Conservation (phyloP, 768 basidiomycete species). For the Naematelia encephala region DNA sequence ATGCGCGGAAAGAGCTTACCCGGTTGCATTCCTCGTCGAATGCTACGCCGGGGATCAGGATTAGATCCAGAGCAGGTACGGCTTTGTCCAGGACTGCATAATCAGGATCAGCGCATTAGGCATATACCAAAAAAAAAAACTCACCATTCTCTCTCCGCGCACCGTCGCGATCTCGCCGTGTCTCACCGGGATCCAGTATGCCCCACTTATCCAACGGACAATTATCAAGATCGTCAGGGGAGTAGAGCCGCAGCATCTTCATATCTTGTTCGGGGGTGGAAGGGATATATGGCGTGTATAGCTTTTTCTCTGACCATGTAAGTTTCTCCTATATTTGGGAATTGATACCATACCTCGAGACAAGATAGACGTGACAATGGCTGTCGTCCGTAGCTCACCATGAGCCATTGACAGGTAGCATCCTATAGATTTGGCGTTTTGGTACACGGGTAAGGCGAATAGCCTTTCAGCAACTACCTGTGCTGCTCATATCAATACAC, state of each 20-base stretch:
- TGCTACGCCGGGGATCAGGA: slow-evolving; percentile 43
- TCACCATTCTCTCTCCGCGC: slow-evolving; percentile 27
- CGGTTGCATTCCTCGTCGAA: slow-evolving; percentile 40
- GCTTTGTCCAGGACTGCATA: slow-evolving; percentile 11
- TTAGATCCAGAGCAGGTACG: slow-evolving; percentile 29
- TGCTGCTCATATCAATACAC: slow-evolving; percentile 14
- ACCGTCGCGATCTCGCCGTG: slow-evolving; percentile 17
- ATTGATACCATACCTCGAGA: slow-evolving; percentile 18
- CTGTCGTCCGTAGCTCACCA: slow-evolving; percentile 35
- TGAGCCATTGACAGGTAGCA: slow-evolving; percentile 42
- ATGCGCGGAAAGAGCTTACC: slow-evolving; percentile 15
- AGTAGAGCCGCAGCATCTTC: slow-evolving; percentile 41
- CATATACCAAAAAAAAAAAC: slow-evolving; percentile 7
- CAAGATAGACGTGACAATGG: slow-evolving; percentile 33
- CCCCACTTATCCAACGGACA: slow-evolving; percentile 47
- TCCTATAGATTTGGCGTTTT: slow-evolving; percentile 29
- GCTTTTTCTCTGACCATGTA: slow-evolving; percentile 17
- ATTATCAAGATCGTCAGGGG: slow-evolving; percentile 20
- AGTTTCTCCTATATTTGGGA: neutral
- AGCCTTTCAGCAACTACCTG: slow-evolving; percentile 19
- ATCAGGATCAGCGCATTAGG: neutral
- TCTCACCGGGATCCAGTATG: slow-evolving; percentile 35
- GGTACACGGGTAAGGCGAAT: slow-evolving; percentile 24
- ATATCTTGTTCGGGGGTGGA: slow-evolving; percentile 20
- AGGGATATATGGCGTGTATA: slow-evolving; percentile 39